These are phyloP conservation scores for Agrocybe chaxingu DNA, from an alignment of 768 basidiomycete species.

Conservation along the genomic window DNA sequence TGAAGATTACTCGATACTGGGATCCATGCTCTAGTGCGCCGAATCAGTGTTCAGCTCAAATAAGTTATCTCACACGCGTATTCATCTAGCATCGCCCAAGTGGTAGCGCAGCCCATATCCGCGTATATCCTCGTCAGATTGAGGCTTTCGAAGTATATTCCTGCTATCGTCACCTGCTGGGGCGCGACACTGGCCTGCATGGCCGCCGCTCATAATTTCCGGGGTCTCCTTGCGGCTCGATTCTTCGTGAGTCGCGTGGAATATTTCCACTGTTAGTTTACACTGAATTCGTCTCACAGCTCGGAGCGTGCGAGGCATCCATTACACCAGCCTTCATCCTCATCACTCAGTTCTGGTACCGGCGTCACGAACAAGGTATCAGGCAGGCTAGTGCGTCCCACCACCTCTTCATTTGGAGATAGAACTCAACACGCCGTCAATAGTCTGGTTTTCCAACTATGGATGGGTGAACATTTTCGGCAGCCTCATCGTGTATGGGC, in stretches of 20 bases:
- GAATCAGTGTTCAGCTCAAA: background rate
- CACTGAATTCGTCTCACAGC: constrained; percentile 12
- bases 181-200: constrained; percentile 28
- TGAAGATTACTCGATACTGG: constrained; percentile 30
- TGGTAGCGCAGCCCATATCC: constrained; percentile 30
- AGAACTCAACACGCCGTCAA: background rate
- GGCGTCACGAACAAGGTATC: constrained; percentile 31
- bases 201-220: constrained; percentile 27
- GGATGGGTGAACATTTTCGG: constrained; percentile 33
- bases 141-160: constrained; percentile 27
- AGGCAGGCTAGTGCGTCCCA: constrained; percentile 24
- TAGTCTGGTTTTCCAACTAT: constrained; percentile 29
- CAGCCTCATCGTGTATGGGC: constrained; percentile 32
- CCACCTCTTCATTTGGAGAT: background rate
- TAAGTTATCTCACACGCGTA: background rate
- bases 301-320: constrained; percentile 32
- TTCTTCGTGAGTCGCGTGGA: constrained; percentile 25
- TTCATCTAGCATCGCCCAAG: constrained; percentile 25
- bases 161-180: constrained; percentile 30
- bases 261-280: background rate
- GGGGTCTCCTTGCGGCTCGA: constrained; percentile 25
- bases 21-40: constrained; percentile 28
- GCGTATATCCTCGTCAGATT: constrained; percentile 29
- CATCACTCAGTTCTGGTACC: constrained; percentile 32
- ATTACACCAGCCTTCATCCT: constrained; percentile 28